Conservation (phyloP, 257 asterid genomes). For the Ligustrum vulgare region DNA sequence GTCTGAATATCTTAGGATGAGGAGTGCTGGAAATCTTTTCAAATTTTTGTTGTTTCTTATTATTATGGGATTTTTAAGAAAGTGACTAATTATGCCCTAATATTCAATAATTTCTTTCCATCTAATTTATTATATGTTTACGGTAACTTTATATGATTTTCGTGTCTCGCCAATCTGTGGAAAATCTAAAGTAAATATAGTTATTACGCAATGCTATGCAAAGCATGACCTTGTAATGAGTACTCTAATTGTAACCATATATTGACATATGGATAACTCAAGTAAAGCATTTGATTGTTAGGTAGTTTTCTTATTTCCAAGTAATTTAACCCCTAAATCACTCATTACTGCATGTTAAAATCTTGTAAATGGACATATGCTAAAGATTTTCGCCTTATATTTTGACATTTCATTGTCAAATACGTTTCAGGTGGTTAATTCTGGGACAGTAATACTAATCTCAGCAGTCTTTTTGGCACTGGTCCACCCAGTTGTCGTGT, state of each 20-base stretch:
- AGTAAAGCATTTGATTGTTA: neutral
- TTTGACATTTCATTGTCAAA: neutral
- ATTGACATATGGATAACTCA: neutral
- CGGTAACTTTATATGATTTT: neutral
- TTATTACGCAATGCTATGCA: neutral
- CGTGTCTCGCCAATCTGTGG: neutral
- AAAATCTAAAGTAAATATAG: neutral
- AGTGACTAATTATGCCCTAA: neutral
- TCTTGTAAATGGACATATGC: neutral
- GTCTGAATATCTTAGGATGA: neutral
- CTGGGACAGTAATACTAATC: slow-evolving; percentile 50
- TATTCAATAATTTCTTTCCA: neutral
- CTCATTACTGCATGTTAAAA: neutral
- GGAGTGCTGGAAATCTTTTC: neutral
- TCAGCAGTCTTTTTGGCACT: slow-evolving; percentile 53
- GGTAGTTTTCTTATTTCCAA: neutral
- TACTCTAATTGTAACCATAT: neutral
- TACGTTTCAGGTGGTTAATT: slow-evolving; percentile 55
- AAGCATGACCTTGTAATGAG: neutral
- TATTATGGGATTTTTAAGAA: neutral
- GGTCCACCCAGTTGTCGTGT: slow-evolving; percentile 55
- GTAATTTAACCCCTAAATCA: neutral
- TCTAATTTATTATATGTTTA: neutral
- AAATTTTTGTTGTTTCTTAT: neutral
- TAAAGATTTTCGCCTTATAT: neutral